These are phyloP conservation scores for Senecio squalidus DNA, from an alignment of 140 eudicot species.

Conservation along the genomic window DNA sequence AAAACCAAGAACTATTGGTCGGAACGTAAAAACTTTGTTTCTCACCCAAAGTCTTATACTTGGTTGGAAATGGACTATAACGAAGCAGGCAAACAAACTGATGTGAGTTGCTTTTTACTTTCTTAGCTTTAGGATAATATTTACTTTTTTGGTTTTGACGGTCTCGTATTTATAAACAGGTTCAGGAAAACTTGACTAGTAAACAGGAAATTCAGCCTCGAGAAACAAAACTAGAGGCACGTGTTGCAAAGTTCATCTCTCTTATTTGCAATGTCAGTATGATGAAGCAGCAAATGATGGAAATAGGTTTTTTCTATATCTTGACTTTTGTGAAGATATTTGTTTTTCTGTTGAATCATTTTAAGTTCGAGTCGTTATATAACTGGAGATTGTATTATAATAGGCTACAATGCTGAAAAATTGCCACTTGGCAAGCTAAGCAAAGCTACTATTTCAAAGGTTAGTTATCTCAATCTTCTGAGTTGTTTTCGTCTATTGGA, in stretches of 20 bases:
- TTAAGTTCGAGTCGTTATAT: constrained; percentile 8
- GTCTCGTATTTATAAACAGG: constrained; percentile 28
- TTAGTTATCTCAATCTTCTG: constrained; percentile 15
- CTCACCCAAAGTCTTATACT: constrained; percentile 58
- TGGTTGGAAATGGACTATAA: constrained; percentile 98
- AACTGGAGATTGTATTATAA: not conserved
- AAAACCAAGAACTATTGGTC: constrained; percentile 83
- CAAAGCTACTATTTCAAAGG: constrained; percentile 85
- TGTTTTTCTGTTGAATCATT: not conserved
- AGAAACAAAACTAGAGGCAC: constrained; percentile 75
- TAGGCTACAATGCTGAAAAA: constrained; percentile 97
- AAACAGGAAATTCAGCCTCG: constrained; percentile 47
- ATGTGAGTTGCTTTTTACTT: constrained; percentile 41
- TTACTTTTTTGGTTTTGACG: not conserved
- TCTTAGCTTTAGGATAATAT: not conserved
- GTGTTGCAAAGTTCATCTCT: constrained; percentile 87
- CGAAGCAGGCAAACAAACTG: constrained; percentile 42
- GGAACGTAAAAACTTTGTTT: constrained; percentile 54
- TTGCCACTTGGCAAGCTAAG: constrained; percentile 97
- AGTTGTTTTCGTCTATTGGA: not conserved
- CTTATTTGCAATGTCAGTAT: constrained; percentile 86
- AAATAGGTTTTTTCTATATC: constrained; percentile 57
- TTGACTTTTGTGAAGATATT: not conserved
- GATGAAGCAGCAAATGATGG: constrained; percentile 99
- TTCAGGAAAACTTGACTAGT: constrained; percentile 26